Percentiles rank a stretch among this genome's conserved stretches.
Evolutionary conservation across 2,329 filamentous ascomycete genomes (phyloP).

Genomic region (Aspergillus udagawae): DNA sequence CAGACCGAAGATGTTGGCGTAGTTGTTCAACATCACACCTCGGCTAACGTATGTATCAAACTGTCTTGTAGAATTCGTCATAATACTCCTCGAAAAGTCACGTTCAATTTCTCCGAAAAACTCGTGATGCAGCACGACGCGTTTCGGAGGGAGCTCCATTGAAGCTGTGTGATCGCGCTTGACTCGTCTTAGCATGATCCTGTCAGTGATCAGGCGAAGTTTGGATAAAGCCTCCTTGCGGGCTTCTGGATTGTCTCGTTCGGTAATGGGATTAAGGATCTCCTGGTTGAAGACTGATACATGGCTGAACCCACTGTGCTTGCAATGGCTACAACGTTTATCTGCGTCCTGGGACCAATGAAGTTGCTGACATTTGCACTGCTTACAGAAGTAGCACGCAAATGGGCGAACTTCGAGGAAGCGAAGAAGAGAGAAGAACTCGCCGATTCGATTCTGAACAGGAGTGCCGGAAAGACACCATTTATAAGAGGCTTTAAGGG

Average conservation of each 20-base stretch:
- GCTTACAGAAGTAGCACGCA: slow-evolving; percentile 89
- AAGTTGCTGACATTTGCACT: slow-evolving; percentile 72
- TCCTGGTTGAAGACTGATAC: slow-evolving; percentile 93
- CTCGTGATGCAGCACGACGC: slow-evolving; percentile 85
- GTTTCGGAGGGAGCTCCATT: slow-evolving; percentile 95
- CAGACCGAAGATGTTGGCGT: slow-evolving; percentile 96
- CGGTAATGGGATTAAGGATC: slow-evolving; percentile 75
- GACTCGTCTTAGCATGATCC: slow-evolving; percentile 91
- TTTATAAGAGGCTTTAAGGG: slow-evolving; percentile 79
- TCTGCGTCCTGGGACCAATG: slow-evolving; percentile 78
- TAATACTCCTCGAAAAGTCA: slow-evolving; percentile 92
- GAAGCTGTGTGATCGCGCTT: slow-evolving; percentile 91
- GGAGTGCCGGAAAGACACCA: slow-evolving; percentile 96
- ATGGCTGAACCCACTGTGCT: slow-evolving; percentile 60
- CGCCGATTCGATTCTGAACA: slow-evolving; percentile 93
- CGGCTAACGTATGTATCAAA: slow-evolving; percentile 96
- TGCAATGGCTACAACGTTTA: slow-evolving; percentile 67
- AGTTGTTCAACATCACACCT: slow-evolving; percentile 93
- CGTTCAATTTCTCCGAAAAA: slow-evolving; percentile 97
- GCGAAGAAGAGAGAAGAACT: slow-evolving; percentile 90
- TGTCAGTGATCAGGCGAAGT: slow-evolving; percentile 80
- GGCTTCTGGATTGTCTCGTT: slow-evolving; percentile 48
- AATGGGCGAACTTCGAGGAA: slow-evolving; percentile 89
- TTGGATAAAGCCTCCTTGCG: slow-evolving; percentile 73
- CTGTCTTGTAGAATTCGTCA: slow-evolving; percentile 81